phyloP scores from a whole-genome alignment of 352 stramenopile genomes.

The Thalassiosira livingstoniorum region DNA sequence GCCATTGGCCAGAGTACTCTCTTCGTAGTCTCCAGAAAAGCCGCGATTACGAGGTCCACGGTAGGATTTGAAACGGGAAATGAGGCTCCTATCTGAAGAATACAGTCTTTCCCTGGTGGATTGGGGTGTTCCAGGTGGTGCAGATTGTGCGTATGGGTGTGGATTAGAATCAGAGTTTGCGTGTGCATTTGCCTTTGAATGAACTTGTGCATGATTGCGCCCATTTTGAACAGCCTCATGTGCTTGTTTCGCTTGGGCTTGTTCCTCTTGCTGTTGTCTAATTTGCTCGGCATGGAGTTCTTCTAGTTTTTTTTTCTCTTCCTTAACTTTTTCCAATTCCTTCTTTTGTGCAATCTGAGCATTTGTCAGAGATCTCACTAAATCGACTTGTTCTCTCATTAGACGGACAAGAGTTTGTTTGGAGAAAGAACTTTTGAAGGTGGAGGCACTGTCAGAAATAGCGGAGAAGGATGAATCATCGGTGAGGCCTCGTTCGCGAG shows the following conservation, averaged over 20 bases:
- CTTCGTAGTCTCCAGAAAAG: neutral
- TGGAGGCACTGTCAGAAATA: neutral
- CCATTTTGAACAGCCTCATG: neutral
- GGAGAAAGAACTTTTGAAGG: slow-evolving; percentile 7
- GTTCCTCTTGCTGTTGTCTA: neutral
- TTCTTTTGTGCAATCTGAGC: slow-evolving; percentile 50
- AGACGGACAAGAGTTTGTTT: slow-evolving; percentile 44
- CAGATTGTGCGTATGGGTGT: neutral
- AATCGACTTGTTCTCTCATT: slow-evolving; percentile 50
- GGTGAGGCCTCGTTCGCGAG: no score
- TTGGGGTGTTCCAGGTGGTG: no score
- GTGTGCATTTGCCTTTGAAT: neutral
- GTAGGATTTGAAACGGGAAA: slow-evolving; percentile 9
- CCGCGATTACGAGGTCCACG: neutral
- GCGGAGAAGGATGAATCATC: neutral
- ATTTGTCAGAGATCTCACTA: slow-evolving; percentile 48
- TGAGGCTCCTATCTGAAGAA: neutral
- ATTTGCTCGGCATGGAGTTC: neutral
- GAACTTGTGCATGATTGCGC: neutral
- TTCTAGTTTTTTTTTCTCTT: slow-evolving; percentile 42
- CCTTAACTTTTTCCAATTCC: slow-evolving; percentile 44
- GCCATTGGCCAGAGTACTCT: slow-evolving; percentile 12
- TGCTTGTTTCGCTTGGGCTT: neutral
- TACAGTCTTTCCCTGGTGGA: neutral
- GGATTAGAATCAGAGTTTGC: neutral